Conservation (phyloP, 2,329 filamentous ascomycete species). For the Fusarium anthophilum region DNA sequence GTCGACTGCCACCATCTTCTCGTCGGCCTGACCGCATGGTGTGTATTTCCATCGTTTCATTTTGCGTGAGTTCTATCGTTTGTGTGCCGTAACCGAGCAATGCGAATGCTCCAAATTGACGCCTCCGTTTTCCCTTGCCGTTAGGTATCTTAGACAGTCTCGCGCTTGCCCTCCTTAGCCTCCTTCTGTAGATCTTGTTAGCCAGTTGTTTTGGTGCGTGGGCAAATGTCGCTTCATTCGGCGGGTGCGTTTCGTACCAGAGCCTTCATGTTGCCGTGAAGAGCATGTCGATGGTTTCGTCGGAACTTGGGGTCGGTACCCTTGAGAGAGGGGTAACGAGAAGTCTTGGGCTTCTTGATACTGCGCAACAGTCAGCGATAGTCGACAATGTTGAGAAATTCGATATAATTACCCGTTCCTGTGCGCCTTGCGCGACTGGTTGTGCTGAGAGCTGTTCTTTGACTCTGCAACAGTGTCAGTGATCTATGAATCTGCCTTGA, state of each 20-base stretch:
- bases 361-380: constrained; percentile 58
- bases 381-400: background rate
- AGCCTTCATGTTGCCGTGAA: constrained; percentile 98
- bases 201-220: constrained; percentile 21
- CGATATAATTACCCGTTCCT: constrained; percentile 85
- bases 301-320: constrained; percentile 99
- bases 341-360: constrained; percentile 99
- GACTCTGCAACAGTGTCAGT: constrained; percentile 73
- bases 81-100: constrained; percentile 35
- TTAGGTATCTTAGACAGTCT: constrained; percentile 71
- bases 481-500: background rate
- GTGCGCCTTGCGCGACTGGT: constrained; percentile 98
- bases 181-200: constrained; percentile 78
- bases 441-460: constrained; percentile 99
- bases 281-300: constrained; percentile 99
- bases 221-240: constrained; percentile 5
- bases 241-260: constrained; percentile 70
- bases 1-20: constrained; percentile 25
- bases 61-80: constrained; percentile 38
- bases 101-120: constrained; percentile 38
- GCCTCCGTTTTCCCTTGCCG: constrained; percentile 27
- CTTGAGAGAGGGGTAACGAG: constrained; percentile 98
- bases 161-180: constrained; percentile 94
- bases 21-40: constrained; percentile 34
- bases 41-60: constrained; percentile 41